Percentiles rank a stretch among this genome's conserved stretches.
phyloP scores from a whole-genome alignment of 768 basidiomycete genomes.

The Amyloporia xantha region DNA sequence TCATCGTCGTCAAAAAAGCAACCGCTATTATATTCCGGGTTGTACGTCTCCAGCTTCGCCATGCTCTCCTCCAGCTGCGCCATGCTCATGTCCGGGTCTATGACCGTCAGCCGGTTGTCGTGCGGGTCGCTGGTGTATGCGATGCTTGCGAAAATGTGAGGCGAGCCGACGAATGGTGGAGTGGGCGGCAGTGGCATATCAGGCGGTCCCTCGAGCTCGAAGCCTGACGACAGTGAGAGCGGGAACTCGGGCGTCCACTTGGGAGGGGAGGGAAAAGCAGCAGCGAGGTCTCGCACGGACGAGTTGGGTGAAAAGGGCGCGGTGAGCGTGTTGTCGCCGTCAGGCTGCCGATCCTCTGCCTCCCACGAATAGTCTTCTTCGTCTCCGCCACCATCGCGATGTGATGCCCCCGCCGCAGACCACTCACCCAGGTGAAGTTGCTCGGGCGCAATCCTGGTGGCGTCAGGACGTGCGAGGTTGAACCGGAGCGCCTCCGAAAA shows the following conservation, averaged over 20 bases:
- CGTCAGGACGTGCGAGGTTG: not conserved
- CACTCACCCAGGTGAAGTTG: not conserved
- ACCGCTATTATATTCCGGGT: not conserved
- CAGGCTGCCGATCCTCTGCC: not conserved
- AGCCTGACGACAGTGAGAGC: not conserved
- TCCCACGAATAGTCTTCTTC: constrained; percentile 1
- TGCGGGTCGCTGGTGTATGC: not conserved
- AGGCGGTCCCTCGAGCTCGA: constrained; percentile 4
- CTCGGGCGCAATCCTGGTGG: not conserved
- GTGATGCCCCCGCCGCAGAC: not conserved
- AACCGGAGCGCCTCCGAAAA: constrained; percentile 1
- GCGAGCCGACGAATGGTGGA: constrained; percentile 3
- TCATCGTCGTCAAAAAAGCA: constrained; percentile 1
- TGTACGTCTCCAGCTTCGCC: constrained; percentile 12
- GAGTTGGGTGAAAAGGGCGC: too few species aligned
- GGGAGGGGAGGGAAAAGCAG: constrained; percentile 5
- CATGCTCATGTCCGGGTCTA: constrained; percentile 17
- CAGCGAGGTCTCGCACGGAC: constrained; percentile 6
- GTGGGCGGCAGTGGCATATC: constrained; percentile 9
- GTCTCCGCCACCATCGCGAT: not conserved
- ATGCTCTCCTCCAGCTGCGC: constrained; percentile 13
- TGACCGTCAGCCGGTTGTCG: constrained; percentile 10
- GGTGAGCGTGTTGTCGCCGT: not conserved
- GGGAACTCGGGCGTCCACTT: not conserved
- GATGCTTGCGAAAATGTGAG: not conserved